Conservation (phyloP, 352 stramenopile genomes). For the Pythium myriotylum region DNA sequence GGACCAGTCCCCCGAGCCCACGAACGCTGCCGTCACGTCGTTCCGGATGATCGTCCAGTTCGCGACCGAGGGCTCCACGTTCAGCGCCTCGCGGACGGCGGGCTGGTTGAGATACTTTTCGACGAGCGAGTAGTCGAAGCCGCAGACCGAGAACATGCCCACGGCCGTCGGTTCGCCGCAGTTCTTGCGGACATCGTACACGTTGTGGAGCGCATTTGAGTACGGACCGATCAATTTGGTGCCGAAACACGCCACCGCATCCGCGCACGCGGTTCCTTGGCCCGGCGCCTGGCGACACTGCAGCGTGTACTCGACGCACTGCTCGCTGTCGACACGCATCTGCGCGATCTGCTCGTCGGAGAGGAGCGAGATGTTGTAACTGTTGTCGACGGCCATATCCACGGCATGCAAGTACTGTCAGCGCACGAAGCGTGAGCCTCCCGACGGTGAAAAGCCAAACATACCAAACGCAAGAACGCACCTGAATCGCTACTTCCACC, state of each 20-base stretch:
- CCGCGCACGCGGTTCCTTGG: constrained; percentile 34
- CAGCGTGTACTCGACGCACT: constrained; percentile 35
- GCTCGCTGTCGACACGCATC: constrained; percentile 38
- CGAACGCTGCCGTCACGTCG: constrained; percentile 36
- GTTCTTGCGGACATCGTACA: constrained; percentile 70
- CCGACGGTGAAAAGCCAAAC: constrained; percentile 50
- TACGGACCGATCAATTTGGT: constrained; percentile 41
- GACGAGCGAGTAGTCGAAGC: constrained; percentile 41
- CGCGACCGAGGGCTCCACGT: constrained; percentile 48
- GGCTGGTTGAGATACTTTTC: constrained; percentile 35
- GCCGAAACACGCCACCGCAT: constrained; percentile 43
- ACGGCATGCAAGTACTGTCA: constrained; percentile 53
- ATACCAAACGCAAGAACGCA: constrained; percentile 64
- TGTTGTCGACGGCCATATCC: constrained; percentile 72
- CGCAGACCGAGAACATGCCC: constrained; percentile 57
- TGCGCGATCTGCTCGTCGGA: constrained; percentile 31
- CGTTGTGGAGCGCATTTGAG: constrained; percentile 49
- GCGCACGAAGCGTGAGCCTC: too few relatives aligned
- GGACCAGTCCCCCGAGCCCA: constrained; percentile 19
- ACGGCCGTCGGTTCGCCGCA: constrained; percentile 63
- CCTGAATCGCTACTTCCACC: constrained; percentile 45
- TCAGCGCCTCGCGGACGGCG: constrained; percentile 34
- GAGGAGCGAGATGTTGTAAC: constrained; percentile 69
- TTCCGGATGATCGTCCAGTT: constrained; percentile 30
- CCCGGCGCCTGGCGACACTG: constrained; percentile 35